Percentiles rank a stretch among this genome's conserved stretches.
Conservation (phyloP, 805 yeast species). For the Scheffersomyces ergatensis region DNA sequence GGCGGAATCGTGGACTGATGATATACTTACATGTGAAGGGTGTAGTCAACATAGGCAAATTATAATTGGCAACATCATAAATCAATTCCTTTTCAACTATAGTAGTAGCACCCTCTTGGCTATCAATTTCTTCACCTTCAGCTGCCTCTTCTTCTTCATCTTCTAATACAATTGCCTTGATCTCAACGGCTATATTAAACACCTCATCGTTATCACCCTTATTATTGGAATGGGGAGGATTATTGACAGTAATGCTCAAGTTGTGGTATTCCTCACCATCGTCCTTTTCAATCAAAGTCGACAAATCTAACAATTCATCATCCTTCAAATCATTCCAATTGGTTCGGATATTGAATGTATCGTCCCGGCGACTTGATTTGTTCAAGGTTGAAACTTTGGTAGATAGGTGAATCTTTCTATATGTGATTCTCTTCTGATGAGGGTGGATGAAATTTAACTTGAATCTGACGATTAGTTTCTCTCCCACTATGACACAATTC, state of each 20-base stretch:
- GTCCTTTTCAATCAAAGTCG: conserved; percentile 8
- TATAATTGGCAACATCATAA: conserved; percentile 20
- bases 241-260: conserved; percentile 14
- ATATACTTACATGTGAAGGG: conserved; percentile 21
- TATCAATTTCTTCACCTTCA: conserved; percentile 7
- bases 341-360: conserved; percentile 15
- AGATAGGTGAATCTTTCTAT: conserved; percentile 17
- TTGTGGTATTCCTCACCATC: conserved; percentile 5
- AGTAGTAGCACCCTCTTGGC: conserved; percentile 10
- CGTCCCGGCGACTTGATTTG: conserved; percentile 6
- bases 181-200: conserved; percentile 14
- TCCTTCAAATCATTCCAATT: conserved; percentile 39
- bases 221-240: conserved; percentile 13
- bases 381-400: conserved; percentile 5
- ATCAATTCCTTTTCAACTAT: too few relatives aligned
- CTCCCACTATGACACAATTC: conserved; percentile 24
- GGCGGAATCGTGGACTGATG: conserved; percentile 25
- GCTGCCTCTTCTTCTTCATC: conserved; percentile 9
- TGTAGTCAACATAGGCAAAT: conserved; percentile 20
- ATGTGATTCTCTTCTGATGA: conserved; percentile 11
- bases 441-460: conserved; percentile 14
- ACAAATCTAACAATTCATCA: conserved; percentile 33
- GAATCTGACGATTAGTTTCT: conserved; percentile 21
- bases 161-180: conserved; percentile 23
- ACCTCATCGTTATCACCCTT: conserved; percentile 8